Evolutionary conservation across 805 yeast genomes (phyloP).

Genomic region (Wickerhamiella qilinensis): DNA sequence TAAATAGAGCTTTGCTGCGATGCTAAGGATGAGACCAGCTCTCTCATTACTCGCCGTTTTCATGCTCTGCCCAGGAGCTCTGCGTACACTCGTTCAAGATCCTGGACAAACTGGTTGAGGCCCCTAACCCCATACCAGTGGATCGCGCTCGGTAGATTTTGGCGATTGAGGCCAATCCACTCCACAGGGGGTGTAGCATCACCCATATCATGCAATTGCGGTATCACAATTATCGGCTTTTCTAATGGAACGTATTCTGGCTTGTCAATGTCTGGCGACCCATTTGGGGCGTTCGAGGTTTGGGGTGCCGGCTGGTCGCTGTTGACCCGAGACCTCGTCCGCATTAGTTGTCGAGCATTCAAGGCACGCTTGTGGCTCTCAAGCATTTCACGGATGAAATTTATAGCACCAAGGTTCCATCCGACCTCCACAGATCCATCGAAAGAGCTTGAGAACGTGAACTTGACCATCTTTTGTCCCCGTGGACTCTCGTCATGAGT

Average conservation of each 20-base stretch:
- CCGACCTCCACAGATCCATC: slow-evolving; percentile 82
- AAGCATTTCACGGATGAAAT: slow-evolving; percentile 86
- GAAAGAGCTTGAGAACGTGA: slow-evolving; percentile 52
- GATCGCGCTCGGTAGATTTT: slow-evolving; percentile 69
- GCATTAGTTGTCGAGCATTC: slow-evolving; percentile 5
- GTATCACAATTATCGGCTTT: slow-evolving; percentile 75
- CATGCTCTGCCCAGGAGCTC: slow-evolving; percentile 5
- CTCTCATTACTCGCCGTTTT: too few relatives aligned
- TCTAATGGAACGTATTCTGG: slow-evolving; percentile 40
- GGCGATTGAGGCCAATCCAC: slow-evolving; percentile 91
- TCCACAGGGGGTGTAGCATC: slow-evolving; percentile 96
- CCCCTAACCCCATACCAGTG: slow-evolving; percentile 66
- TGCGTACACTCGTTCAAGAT: slow-evolving; percentile 30
- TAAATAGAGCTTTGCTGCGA: background rate
- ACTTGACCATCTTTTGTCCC: slow-evolving; percentile 41
- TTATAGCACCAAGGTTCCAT: slow-evolving; percentile 89
- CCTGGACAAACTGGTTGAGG: slow-evolving; percentile 55
- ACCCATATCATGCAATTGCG: slow-evolving; percentile 79
- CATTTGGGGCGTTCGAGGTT: background rate
- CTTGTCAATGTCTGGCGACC: background rate
- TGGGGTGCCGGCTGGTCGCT: background rate
- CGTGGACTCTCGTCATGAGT: slow-evolving; percentile 38
- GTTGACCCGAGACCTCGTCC: background rate
- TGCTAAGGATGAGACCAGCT: too few relatives aligned
- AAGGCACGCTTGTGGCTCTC: slow-evolving; percentile 38